Evolutionary conservation across 768 basidiomycete genomes (phyloP), one percentile per base, ranked within the genome.

Genomic region (Lactarius quietus): DNA sequence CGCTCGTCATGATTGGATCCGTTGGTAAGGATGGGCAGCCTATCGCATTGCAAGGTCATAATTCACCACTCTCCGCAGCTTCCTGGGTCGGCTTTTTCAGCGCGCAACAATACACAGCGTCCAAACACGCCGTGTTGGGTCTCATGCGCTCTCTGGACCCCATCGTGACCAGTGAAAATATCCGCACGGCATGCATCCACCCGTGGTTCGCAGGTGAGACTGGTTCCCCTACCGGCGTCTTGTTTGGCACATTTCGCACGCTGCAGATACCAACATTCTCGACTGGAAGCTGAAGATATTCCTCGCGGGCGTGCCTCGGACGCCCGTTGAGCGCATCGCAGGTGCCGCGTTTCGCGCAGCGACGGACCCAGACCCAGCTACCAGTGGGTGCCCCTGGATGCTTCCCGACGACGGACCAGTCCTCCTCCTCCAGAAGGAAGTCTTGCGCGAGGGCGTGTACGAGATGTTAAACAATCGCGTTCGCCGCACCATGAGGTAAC

Each of bases 51-150:
- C 36, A 36, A 7, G 2, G 10, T 36, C 10, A 9, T 7, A 35
- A 45, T 9, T 15, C 17, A 59, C 39, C 23, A 36, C 48, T 43
- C 45, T 57, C 2, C 26, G 38, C 59, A 84, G 83, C 85, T 39
- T 85, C 84, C 28, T 84, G 83, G 81, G 43, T 72, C 39, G 76
- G 75, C 0, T 74, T 85, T 31, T 80, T 83, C 3, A 68, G 67
- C 23, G 83, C 73, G 6, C 73, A 78, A 23, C 70, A 83, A 56
- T 86, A 86, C 70, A 74, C 77, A 8, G 81, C 80, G 18, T 81
- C 85, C 15, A 86, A 85, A 70, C 84, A 84, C 66, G 83, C 78
- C 39, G 72, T 85, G 8, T 74, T 85, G 7, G 84, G 84, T 12
- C 62, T 85, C 36, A 82, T 84, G 81, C 78, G 83, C 20, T 77